Evolutionary conservation across 805 yeast genomes (phyloP).

Genomic region (Candida ponderosae): DNA sequence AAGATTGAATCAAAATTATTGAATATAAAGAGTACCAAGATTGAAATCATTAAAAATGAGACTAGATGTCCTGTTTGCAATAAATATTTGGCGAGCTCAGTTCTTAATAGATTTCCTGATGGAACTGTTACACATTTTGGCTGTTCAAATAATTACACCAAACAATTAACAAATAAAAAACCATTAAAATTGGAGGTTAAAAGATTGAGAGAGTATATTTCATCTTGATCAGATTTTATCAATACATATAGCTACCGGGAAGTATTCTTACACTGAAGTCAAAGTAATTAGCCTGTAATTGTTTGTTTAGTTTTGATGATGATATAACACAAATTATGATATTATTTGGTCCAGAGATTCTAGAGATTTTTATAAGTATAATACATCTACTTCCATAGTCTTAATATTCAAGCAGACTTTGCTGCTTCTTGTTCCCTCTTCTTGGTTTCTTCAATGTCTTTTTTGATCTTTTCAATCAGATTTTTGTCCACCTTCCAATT

Average conservation of each 20-base stretch:
- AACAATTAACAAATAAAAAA: background rate
- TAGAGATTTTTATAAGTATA: too few species aligned
- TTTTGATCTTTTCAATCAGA: background rate
- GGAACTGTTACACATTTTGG: slow-evolving; percentile 48
- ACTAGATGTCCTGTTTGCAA: slow-evolving; percentile 51
- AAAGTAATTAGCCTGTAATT: too few species aligned
- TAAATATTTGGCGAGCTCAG: slow-evolving; percentile 45
- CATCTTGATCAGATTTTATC: too few species aligned
- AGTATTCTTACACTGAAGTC: too few species aligned
- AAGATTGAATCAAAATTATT: slow-evolving; percentile 17
- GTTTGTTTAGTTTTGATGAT: too few species aligned
- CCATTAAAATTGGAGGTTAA: background rate
- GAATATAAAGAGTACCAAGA: background rate
- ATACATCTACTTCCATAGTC: background rate
- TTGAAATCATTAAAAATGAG: slow-evolving; percentile 3
- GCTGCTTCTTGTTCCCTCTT: too few species aligned
- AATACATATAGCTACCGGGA: too few species aligned
- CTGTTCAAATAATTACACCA: slow-evolving; percentile 25
- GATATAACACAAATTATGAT: too few species aligned
- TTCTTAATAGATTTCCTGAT: slow-evolving; percentile 40
- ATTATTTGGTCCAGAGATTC: too few species aligned
- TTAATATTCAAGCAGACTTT: too few species aligned
- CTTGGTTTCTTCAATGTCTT: background rate
- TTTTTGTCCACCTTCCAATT: background rate
- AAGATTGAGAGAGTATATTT: background rate